Conservation (phyloP, 495 filamentous ascomycete genomes). For the Aspergillus coremiiformis region DNA sequence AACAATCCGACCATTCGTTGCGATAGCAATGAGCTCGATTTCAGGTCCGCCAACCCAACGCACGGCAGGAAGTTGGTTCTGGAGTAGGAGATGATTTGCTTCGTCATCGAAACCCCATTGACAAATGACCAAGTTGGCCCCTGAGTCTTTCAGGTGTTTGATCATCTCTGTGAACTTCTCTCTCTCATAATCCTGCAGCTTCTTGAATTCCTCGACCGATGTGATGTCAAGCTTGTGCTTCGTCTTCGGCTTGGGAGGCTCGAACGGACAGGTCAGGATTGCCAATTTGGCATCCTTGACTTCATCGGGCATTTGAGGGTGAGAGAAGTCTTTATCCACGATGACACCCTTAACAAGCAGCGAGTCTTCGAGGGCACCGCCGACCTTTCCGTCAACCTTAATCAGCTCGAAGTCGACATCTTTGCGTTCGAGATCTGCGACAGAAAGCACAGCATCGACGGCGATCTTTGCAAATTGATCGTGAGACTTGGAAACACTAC, state of each 20-base stretch:
- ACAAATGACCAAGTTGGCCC: slow-evolving; percentile 96
- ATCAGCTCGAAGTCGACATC: slow-evolving; percentile 99
- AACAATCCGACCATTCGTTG: slow-evolving; percentile 95
- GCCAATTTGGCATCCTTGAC: slow-evolving; percentile 93
- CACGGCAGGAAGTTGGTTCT: slow-evolving; percentile 92
- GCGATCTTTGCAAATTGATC: slow-evolving; percentile 97
- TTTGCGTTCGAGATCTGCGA: slow-evolving; percentile 91
- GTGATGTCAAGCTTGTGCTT: slow-evolving; percentile 99
- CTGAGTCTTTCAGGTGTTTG: slow-evolving; percentile 91
- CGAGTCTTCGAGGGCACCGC: slow-evolving; percentile 89
- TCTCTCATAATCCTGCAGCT: slow-evolving; percentile 87
- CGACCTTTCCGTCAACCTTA: slow-evolving; percentile 98
- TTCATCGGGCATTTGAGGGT: slow-evolving; percentile 96
- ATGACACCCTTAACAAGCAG: slow-evolving; percentile 95
- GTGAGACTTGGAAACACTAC: slow-evolving; percentile 88
- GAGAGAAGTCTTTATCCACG: slow-evolving; percentile 99
- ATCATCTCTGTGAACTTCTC: slow-evolving; percentile 99
- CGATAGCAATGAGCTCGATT: slow-evolving; percentile 97
- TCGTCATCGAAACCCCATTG: slow-evolving; percentile 99
- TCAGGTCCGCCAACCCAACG: slow-evolving; percentile 98
- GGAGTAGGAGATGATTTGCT: slow-evolving; percentile 91
- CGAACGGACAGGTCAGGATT: slow-evolving; percentile 96
- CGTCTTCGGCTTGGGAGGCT: slow-evolving; percentile 99
- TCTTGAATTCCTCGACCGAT: slow-evolving; percentile 94
- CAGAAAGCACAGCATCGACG: slow-evolving; percentile 91